phyloP scores from a whole-genome alignment of 345 rosid species.

The Salix udensis region DNA sequence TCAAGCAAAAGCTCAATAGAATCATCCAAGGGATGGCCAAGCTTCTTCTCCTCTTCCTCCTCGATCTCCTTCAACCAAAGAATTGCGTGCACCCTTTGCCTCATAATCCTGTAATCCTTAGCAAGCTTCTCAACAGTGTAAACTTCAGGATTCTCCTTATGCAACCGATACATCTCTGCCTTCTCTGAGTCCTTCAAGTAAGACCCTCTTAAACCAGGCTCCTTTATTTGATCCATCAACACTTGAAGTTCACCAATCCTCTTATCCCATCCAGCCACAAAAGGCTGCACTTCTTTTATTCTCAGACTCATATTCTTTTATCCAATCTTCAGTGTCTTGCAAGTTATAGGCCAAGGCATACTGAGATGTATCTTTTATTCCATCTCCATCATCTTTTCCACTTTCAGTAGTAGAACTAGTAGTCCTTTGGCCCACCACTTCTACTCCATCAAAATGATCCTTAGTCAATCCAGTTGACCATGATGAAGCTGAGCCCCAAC shows the following conservation, averaged over 20 bases:
- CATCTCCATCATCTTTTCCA: constrained; percentile 17
- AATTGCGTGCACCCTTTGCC: constrained; percentile 94
- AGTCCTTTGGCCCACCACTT: constrained; percentile 34
- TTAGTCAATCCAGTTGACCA: constrained; percentile 91
- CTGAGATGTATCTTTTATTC: constrained; percentile 9
- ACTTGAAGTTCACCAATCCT: constrained; percentile 50
- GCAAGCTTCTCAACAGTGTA: constrained; percentile 80
- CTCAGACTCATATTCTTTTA: constrained; percentile 45
- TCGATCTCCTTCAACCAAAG: constrained; percentile 90
- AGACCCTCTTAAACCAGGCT: constrained; percentile 89
- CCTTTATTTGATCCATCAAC: constrained; percentile 69
- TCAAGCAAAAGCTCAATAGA: constrained; percentile 89
- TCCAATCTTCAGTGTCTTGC: constrained; percentile 48
- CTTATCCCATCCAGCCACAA: constrained; percentile 52
- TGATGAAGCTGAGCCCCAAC: constrained; percentile 71
- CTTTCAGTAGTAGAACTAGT: constrained; percentile 17
- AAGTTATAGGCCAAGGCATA: constrained; percentile 33
- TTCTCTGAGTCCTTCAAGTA: constrained; percentile 89
- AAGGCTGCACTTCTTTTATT: constrained; percentile 41
- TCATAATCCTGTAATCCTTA: constrained; percentile 88
- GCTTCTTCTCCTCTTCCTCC: constrained; percentile 87
- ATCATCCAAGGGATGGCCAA: constrained; percentile 79
- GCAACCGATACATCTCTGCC: constrained; percentile 91
- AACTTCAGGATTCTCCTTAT: constrained; percentile 76
- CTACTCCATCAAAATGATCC: constrained; percentile 79